These are phyloP conservation scores for Davidsoniella eucalypti DNA, from an alignment of 2,329 filamentous ascomycete genomes.

Conservation along the genomic window DNA sequence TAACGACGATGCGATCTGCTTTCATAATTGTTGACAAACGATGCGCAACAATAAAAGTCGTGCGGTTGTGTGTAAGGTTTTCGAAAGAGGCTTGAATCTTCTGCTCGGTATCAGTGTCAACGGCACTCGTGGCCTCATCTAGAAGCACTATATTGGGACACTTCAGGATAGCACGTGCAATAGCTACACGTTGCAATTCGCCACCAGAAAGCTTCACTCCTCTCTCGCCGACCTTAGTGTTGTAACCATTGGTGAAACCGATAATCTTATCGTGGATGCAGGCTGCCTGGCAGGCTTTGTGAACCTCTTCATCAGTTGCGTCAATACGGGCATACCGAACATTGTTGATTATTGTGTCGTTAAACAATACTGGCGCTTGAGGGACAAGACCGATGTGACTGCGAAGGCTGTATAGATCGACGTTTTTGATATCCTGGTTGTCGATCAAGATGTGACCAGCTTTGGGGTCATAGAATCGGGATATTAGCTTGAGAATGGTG, in stretches of 20 bases:
- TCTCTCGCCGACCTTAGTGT: slow-evolving; percentile 33
- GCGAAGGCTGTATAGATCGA: slow-evolving; percentile 34
- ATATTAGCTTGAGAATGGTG: slow-evolving; percentile 39
- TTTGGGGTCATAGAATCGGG: slow-evolving; percentile 41
- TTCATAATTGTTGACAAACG: slow-evolving; percentile 56
- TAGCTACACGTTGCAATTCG: slow-evolving; percentile 49
- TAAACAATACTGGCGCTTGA: slow-evolving; percentile 38
- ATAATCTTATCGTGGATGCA: slow-evolving; percentile 42
- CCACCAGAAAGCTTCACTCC: slow-evolving; percentile 48
- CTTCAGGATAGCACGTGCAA: slow-evolving; percentile 57
- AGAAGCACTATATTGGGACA: slow-evolving; percentile 59
- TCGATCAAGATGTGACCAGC: slow-evolving; percentile 37
- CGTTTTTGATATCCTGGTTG: slow-evolving; percentile 38
- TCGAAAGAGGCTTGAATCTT: slow-evolving; percentile 47
- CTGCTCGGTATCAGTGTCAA: slow-evolving; percentile 54
- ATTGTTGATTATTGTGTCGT: slow-evolving; percentile 43
- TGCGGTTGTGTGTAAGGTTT: slow-evolving; percentile 41
- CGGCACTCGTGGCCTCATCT: slow-evolving; percentile 64
- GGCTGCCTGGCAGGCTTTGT: slow-evolving; percentile 36
- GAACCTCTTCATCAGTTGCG: slow-evolving; percentile 38
- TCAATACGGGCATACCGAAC: slow-evolving; percentile 38
- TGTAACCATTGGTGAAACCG: slow-evolving; percentile 36
- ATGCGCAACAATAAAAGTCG: slow-evolving; percentile 53
- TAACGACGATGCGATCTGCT: slow-evolving; percentile 49
- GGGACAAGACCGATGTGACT: slow-evolving; percentile 39